Evolutionary conservation across 2,329 filamentous ascomycete genomes (phyloP).

Genomic region (Exophiala viscosa): DNA sequence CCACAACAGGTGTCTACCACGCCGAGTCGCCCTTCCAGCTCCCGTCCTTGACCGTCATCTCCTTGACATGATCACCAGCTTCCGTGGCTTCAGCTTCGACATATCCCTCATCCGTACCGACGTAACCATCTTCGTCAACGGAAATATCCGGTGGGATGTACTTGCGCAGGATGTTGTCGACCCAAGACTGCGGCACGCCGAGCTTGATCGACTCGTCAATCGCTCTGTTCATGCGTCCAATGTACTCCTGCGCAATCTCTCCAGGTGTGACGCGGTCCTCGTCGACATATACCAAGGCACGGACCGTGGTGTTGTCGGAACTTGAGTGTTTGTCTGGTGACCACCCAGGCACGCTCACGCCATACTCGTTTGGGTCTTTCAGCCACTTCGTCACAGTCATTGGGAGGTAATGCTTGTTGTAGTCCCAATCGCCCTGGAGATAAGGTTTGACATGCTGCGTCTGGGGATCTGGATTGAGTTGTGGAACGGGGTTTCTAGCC

Average conservation of each 20-base stretch:
- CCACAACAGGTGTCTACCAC: too few species aligned
- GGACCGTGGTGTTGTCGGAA: constrained; percentile 20
- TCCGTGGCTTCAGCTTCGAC: constrained; percentile 23
- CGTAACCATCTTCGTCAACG: constrained; percentile 22
- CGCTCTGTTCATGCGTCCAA: constrained; percentile 42
- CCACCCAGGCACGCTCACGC: constrained; percentile 14
- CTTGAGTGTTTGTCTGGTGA: background rate
- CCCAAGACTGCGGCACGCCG: constrained; percentile 33
- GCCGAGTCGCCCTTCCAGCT: background rate
- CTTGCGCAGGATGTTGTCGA: constrained; percentile 38
- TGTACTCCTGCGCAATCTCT: constrained; percentile 38
- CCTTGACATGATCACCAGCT: constrained; percentile 11
- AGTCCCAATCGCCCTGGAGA: constrained; percentile 27
- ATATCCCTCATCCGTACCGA: constrained; percentile 25
- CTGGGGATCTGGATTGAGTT: constrained; percentile 18
- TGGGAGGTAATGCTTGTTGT: constrained; percentile 29
- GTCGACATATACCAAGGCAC: constrained; percentile 41
- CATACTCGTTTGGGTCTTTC: constrained; percentile 19
- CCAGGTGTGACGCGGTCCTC: constrained; percentile 35
- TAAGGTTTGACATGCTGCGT: constrained; percentile 19
- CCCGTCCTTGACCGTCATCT: constrained; percentile 5
- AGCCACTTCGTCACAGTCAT: constrained; percentile 26
- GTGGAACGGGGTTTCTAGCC: constrained; percentile 18
- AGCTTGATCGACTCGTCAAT: constrained; percentile 37
- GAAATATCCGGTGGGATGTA: constrained; percentile 33